Base-by-base conservation (phyloP, 2,329 filamentous ascomycete species). In the Coniochaeta ligniaria region DNA sequence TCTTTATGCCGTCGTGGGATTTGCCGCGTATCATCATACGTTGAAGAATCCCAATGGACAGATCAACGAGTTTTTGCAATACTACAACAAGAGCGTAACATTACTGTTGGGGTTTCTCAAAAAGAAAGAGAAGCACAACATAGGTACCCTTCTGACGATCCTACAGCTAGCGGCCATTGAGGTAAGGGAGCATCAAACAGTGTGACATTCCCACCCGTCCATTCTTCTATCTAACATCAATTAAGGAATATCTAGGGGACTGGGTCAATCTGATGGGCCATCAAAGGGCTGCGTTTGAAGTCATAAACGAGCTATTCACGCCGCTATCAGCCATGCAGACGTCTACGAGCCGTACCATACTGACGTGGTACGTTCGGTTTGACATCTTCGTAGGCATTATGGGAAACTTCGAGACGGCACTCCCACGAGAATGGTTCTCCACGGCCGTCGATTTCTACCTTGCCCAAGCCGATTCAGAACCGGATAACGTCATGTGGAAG, bases 251-350 rank as follows among this genome's bases (percentile, higher is more conserved):
- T 68, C 81, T 98, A 54, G 95, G 95, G 14, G 95, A 99, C 71
- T 98, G 92, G 92, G 86, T 96, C 59, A 97, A 96, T 68, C 80
- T 98, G 17, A 88, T 95, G 74, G 91, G 92, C 24, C 95, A 98
- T 71, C 93, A 97, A 72, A 92, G 89, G 70, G 95, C 94, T 12
- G 95, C 95, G 0, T 85, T 90, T 69, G 86, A 91, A 64, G 88
- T 98, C 67, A 77, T 98, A 54, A 89, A 83, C 1, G 84, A 88
- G 50, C 76, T 97, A 0, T 93, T 92, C 70, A 92, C 87, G 0
- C 90, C 92, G 0, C 80, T 92, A 63, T 89, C 86, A 0, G 85
- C 91, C 50, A 86, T 88, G 76, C 79, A 89, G 64, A 89, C 88
- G 11, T 80, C 88, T 4, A 82, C 90, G 16, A 84, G 88, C 33